phyloP scores from a whole-genome alignment of 805 yeast species.

The Lipomyces yamadae region DNA sequence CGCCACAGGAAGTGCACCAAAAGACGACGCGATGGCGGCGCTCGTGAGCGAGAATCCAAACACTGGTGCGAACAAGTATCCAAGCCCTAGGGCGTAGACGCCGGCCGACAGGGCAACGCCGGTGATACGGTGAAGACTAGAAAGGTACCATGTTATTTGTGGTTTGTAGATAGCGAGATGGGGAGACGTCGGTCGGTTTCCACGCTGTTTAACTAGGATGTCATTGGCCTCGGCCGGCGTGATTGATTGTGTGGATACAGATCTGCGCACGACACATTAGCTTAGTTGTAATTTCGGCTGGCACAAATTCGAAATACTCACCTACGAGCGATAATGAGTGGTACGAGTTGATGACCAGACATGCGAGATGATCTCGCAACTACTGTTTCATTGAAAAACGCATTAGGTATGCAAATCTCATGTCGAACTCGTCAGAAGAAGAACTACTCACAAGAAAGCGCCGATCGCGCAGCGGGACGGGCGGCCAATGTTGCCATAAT shows the following conservation, averaged over 20 bases:
- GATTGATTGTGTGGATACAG: slow-evolving; percentile 53
- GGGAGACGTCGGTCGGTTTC: slow-evolving; percentile 87
- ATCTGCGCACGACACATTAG: not conserved
- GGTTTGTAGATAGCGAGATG: slow-evolving; percentile 89
- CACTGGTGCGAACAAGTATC: slow-evolving; percentile 72
- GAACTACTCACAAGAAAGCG: slow-evolving; percentile 16
- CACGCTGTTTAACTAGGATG: slow-evolving; percentile 78
- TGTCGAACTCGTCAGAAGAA: not conserved
- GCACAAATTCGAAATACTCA: not conserved
- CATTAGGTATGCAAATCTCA: not conserved
- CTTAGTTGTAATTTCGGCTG: not conserved
- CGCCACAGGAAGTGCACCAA: slow-evolving; percentile 67
- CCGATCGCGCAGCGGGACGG: slow-evolving; percentile 21
- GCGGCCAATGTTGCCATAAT: slow-evolving; percentile 16
- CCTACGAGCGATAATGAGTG: slow-evolving; percentile 22
- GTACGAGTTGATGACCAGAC: slow-evolving; percentile 14
- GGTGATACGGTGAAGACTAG: slow-evolving; percentile 82
- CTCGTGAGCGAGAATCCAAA: slow-evolving; percentile 63
- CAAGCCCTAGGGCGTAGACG: slow-evolving; percentile 75
- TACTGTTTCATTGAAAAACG: slow-evolving; percentile 2
- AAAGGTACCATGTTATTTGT: slow-evolving; percentile 82
- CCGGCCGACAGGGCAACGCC: slow-evolving; percentile 76
- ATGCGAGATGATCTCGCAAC: slow-evolving; percentile 15
- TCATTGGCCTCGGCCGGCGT: slow-evolving; percentile 67
- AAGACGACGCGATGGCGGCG: slow-evolving; percentile 56